Conservation (phyloP, 169 alveolate species). For the Cryptosporidium xiaoi region DNA sequence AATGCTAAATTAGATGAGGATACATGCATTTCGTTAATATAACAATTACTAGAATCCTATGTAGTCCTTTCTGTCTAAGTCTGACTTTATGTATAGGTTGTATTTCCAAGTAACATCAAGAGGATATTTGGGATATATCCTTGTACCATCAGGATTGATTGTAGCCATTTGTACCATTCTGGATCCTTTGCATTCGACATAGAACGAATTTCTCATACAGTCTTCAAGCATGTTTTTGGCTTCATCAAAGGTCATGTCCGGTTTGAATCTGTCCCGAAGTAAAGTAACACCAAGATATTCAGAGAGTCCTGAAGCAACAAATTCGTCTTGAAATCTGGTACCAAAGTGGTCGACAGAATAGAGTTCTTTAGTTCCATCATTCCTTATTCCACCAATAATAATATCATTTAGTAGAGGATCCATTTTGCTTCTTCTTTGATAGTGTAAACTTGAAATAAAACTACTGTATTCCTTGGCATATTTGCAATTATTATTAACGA, state of each 20-base stretch:
- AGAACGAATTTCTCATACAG: conserved; percentile 75
- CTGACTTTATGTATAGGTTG: conserved; percentile 15
- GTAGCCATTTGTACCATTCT: conserved; percentile 68
- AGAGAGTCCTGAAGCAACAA: conserved; percentile 78
- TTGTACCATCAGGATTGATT: conserved; percentile 36
- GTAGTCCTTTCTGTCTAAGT: conserved; percentile 55
- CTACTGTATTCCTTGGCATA: conserved; percentile 53
- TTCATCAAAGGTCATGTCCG: conserved; percentile 79
- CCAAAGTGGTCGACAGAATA: conserved; percentile 80
- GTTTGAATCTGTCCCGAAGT: conserved; percentile 77
- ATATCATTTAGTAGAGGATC: conserved; percentile 76
- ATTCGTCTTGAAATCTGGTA: conserved; percentile 77
- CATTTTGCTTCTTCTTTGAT: conserved; percentile 76
- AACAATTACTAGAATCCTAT: conserved; percentile 28
- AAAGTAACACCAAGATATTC: conserved; percentile 78
- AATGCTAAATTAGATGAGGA: too few species aligned
- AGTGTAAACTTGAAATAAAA: conserved; percentile 39
- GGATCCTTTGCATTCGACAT: conserved; percentile 64
- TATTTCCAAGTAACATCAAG: conserved; percentile 60
- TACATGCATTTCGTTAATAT: not conserved
- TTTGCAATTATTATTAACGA: conserved; percentile 16
- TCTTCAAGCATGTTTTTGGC: conserved; percentile 77
- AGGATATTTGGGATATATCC: conserved; percentile 61
- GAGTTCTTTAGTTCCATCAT: conserved; percentile 77
- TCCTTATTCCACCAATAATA: conserved; percentile 78